Percentiles rank a stretch among this genome's conserved stretches.
Evolutionary conservation across 305 asterid genomes (phyloP).

Genomic region (Fraxinus xanthoxyloides): DNA sequence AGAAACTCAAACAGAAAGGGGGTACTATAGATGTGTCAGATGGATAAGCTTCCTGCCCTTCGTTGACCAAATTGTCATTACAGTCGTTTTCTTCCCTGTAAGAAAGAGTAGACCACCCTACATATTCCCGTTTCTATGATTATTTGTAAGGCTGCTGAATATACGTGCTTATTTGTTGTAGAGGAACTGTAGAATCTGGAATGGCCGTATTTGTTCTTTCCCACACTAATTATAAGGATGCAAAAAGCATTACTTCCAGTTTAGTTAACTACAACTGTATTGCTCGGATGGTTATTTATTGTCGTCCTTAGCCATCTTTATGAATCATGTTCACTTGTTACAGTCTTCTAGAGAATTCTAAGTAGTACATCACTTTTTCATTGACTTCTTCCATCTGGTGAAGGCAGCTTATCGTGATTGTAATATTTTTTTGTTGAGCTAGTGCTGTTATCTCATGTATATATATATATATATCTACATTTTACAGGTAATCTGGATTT

Average conservation of each 20-base stretch:
- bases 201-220: neutral
- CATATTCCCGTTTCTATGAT: neutral
- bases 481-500: neutral
- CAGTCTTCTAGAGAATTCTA: neutral
- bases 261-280: neutral
- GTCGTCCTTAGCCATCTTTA: neutral
- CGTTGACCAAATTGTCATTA: neutral
- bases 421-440: neutral
- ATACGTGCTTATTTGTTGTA: neutral
- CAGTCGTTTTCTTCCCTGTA: neutral
- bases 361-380: neutral
- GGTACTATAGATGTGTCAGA: neutral
- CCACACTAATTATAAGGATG: neutral
- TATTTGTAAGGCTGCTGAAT: neutral
- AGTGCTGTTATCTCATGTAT: neutral
- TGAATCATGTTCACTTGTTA: neutral
- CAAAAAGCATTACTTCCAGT: neutral
- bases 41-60: neutral
- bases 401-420: neutral
- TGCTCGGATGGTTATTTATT: neutral
- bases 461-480: neutral
- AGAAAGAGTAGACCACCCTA: neutral
- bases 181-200: neutral
- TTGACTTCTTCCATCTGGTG: neutral
- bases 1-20: neutral